phyloP scores from a whole-genome alignment of 2,329 filamentous ascomycete species.

The Mariannaea elegans region DNA sequence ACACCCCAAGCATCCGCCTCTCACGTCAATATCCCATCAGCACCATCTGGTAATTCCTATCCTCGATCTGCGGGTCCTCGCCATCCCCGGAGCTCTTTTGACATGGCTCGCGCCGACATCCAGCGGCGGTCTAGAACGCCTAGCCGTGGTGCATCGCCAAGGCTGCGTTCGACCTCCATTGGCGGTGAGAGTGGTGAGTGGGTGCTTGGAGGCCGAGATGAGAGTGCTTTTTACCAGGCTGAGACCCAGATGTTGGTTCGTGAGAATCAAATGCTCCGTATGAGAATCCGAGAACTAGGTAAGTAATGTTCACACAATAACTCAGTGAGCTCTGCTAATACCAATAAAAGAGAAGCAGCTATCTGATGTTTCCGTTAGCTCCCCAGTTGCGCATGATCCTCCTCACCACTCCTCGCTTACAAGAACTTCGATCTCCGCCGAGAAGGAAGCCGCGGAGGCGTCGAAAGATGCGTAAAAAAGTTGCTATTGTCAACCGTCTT shows the following conservation, averaged over 20 bases:
- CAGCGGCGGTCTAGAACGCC: constrained; percentile 67
- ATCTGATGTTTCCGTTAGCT: constrained; percentile 50
- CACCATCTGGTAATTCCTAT: constrained; percentile 51
- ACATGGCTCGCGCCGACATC: constrained; percentile 64
- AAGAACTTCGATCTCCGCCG: constrained; percentile 55
- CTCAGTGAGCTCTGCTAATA: constrained; percentile 16
- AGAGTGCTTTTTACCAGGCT: constrained; percentile 82
- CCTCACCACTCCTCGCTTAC: constrained; percentile 59
- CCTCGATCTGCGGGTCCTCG: constrained; percentile 61
- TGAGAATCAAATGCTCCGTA: constrained; percentile 84
- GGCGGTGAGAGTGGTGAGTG: constrained; percentile 69
- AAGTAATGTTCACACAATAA: constrained; percentile 36
- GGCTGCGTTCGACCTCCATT: constrained; percentile 66
- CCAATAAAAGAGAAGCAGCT: constrained; percentile 59
- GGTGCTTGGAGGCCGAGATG: constrained; percentile 72
- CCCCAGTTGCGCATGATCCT: constrained; percentile 52
- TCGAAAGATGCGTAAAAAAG: constrained; percentile 27
- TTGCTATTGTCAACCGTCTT: background rate
- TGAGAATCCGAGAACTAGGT: constrained; percentile 79
- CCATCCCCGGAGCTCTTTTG: constrained; percentile 66
- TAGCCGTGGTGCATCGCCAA: constrained; percentile 65
- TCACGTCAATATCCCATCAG: constrained; percentile 44
- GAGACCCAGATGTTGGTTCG: constrained; percentile 81
- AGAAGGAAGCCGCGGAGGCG: constrained; percentile 44
- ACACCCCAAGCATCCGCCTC: constrained; percentile 47